A percentile compares a stretch with the other conserved stretches of the same genome.
These are phyloP conservation scores for Leccinellum rugosiceps DNA, from an alignment of 768 basidiomycete genomes.

Conservation along the genomic window DNA sequence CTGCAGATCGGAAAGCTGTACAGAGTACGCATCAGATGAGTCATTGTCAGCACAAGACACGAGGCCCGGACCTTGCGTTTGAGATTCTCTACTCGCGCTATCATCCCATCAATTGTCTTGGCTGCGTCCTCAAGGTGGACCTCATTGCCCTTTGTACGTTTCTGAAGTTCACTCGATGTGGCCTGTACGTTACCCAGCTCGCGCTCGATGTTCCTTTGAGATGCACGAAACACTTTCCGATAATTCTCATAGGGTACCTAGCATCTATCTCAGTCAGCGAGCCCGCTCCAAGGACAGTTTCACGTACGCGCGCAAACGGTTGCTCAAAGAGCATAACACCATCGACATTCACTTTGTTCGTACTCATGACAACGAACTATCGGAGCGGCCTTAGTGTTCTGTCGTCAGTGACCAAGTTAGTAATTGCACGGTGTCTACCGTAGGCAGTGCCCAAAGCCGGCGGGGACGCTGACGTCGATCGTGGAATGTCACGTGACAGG, in stretches of 20 bases:
- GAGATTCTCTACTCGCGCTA: conserved; percentile 68
- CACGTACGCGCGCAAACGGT: conserved; percentile 68
- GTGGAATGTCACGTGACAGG: conserved; percentile 24
- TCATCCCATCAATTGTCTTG: conserved; percentile 71
- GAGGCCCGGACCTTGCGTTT: conserved; percentile 75
- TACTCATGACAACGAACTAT: conserved; percentile 27
- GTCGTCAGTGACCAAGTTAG: conserved; percentile 5
- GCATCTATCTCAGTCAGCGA: conserved; percentile 11
- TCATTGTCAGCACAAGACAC: conserved; percentile 12
- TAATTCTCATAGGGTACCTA: conserved; percentile 91
- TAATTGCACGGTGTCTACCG: background rate
- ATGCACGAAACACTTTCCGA: conserved; percentile 80
- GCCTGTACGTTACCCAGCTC: conserved; percentile 63
- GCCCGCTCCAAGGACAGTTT: background rate
- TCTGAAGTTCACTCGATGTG: conserved; percentile 57
- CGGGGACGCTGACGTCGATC: conserved; percentile 15
- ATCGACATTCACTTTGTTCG: conserved; percentile 60
- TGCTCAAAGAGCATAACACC: conserved; percentile 82
- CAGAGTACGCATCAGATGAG: conserved; percentile 13
- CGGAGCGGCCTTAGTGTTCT: conserved; percentile 4
- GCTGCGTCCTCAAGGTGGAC: conserved; percentile 50
- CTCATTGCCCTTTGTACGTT: conserved; percentile 36
- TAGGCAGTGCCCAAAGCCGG: background rate
- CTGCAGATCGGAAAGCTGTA: conserved; percentile 50
- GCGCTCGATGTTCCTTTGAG: conserved; percentile 78